Base-by-base conservation (phyloP, 78 protist genomes). In the Dictyostelium brefeldianum region DNA sequence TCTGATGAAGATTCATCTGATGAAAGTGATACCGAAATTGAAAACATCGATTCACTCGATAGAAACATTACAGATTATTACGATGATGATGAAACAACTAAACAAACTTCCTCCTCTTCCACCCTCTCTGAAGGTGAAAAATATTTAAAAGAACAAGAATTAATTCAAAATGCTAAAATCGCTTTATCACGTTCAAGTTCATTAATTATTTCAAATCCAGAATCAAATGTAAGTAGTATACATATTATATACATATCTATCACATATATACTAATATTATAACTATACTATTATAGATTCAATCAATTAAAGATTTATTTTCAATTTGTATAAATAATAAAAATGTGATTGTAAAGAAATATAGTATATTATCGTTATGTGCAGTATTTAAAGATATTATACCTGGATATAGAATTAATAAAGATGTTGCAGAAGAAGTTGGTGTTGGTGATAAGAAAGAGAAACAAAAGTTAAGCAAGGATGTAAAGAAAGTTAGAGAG, bases 361-460 rank as follows among this genome's bases (percentile, higher is more conserved):
- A 57, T 25, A 20, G 74, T 64, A 51, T 87, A 29, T 27, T 87
- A 27, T 87, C 93, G 29, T 65, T 87, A 3, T 74, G 93, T 46
- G 93, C 93, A 43, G 29, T 87, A 0, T 87, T 87, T 15, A 87
- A 87, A 31, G 93, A 87, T 87, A 87, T 87, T 36, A 87, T 87
- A 29, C 93, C 93, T 46, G 93, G 93, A 31, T 87, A 87, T 62
- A 56, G 22, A 25, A 87, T 87, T 31, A 84, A 29, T 62, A 84
- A 56, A 14, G 65, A 74, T 31, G n/a, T 84, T 1, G 78, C 54
- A n/a, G 78, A 74, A 1, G 83, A 85, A 17, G 46, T 31, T 17
- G 69, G 69, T 17, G 64, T 25, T 1, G 78, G 59, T 2, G 71
- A 15, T n/a, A 81, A 81, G 27, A 20, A 56, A 6, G 27, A 47